Evolutionary conservation across 495 filamentous ascomycete genomes (phyloP), one percentile per base, ranked within the genome.

Genomic region (Sporormia fimetaria): DNA sequence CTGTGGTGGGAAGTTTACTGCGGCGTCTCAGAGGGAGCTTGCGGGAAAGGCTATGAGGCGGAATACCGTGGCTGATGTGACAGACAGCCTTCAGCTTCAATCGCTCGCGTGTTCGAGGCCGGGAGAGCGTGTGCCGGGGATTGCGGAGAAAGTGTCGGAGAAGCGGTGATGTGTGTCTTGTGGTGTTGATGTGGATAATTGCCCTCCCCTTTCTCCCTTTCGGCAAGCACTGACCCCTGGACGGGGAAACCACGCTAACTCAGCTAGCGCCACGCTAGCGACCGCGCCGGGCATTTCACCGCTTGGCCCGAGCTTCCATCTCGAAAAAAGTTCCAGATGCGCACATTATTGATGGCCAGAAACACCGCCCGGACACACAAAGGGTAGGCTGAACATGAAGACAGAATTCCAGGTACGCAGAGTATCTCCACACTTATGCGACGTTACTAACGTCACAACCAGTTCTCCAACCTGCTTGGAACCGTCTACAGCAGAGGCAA

Each of bases 401-500:
- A 93, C 85, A 21, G 84, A 93, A 63, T 94, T 88, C 57, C 87
- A 85, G 73, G 85, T 88, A 51, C 17, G 63, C 23, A 16, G 15
- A 33, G 20, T 40, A 30, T 12, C 15, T 2, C 25, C 11, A 12
- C 10, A 21, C 6, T 4, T 1, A 11, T 3, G 18, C 37, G 5
- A n/a, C 9, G 25, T 3, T 32, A 16, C 37, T 53, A 22, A 41
- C 14, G 7, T 11, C 33, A 10, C 34, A 31, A 4, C 16, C 44
- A 92, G 83, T 95, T 94, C 66, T 90, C 83, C 60, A 94, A 94
- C 59, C 69, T 95, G 52, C 75, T 98, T 52, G 92, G 90, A 47
- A 98, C 87, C 51, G 90, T 98, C 52, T 98, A 95, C 68, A 82
- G 85, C 65, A 83, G 82, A 70, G 90, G 92, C 62, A 96, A 95